Base-by-base conservation (phyloP, 164 flowering plant species). In the Nymphaea colorata region DNA sequence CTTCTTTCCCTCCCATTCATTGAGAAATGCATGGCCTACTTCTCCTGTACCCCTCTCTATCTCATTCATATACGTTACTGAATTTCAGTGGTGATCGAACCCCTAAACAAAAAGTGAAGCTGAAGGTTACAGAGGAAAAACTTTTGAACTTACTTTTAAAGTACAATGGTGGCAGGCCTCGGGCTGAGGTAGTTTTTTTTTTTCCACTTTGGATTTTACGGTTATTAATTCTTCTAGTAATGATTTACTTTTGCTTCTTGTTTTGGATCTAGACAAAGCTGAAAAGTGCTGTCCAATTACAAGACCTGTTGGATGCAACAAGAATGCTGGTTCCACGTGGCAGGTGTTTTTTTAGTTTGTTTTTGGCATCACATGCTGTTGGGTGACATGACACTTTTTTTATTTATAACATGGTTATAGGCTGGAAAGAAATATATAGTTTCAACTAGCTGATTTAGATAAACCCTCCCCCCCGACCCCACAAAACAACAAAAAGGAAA, bases 301-400 rank as follows among this genome's bases (percentile, higher is more conserved):
- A 95, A 87, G 99, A 95, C 83, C 78, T 95, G 75, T 79, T 95
- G 76, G 99, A 95, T 84, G 99, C 99, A 16, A 95, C 99, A 66
- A 74, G 99, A 72, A 84, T 84, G 74, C 83, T 95, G 61, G 96
- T 95, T n/a, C 99, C 99, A 63, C 96, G 98, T 42, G 60, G 81
- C 66, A 89, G 98, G 99, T 83, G 81, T 64, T 61, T 47, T 45
- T 10, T 45, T 2, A 45, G 7, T 5, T 5, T 45, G 53, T 15
- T 25, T 44, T 42, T 5, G 53, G 53, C 5, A 45, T 5, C 53
- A 45, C 11, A 25, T 25, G 36, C 53, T 45, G 53, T 45, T 45
- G 53, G 53, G 11, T 25, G 36, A 25, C 36, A 25, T 25, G n/a
- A n/a, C n/a, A n/a, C n/a, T n/a, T n/a, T n/a, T n/a, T n/a, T n/a